Percentiles rank a stretch among this genome's conserved stretches.
These are phyloP conservation scores for Martensiomyces pterosporus DNA, from an alignment of 192 early-diverging fungal genomes.

Conservation along the genomic window DNA sequence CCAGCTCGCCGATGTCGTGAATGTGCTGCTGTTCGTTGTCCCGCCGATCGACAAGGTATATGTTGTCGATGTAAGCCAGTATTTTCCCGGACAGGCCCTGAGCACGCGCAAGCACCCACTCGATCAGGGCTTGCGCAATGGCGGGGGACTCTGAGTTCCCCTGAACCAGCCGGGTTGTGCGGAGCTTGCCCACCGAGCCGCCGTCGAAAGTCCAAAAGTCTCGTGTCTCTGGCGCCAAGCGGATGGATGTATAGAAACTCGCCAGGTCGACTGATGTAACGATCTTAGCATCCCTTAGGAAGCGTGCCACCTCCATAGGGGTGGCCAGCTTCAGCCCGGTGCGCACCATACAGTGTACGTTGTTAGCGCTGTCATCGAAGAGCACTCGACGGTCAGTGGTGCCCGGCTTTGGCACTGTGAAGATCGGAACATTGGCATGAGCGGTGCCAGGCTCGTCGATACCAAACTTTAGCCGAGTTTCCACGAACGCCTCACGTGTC, in stretches of 20 bases:
- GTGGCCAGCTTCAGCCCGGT: background rate
- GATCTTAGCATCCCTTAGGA: slow-evolving; percentile 5
- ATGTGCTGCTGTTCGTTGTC: slow-evolving; percentile 9
- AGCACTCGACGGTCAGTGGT: too few relatives aligned
- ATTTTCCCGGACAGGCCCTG: background rate
- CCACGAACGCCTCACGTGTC: too few relatives aligned
- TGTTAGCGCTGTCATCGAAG: slow-evolving; percentile 1
- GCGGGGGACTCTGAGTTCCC: too few relatives aligned
- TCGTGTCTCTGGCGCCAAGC: background rate
- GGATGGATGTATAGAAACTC: slow-evolving; percentile 5
- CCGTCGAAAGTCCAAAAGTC: slow-evolving; percentile 10
- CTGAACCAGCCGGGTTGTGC: slow-evolving; percentile 1
- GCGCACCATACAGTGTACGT: background rate
- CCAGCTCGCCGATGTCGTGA: slow-evolving; percentile 3
- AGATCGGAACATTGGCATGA: slow-evolving; percentile 8
- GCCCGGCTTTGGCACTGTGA: slow-evolving; percentile 12
- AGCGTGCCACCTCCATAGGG: too few relatives aligned
- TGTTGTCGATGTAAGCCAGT: slow-evolving; percentile 22
- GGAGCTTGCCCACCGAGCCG: background rate
- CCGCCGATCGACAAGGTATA: slow-evolving; percentile 14
- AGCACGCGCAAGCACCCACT: too few relatives aligned
- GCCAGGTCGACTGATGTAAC: slow-evolving; percentile 7
- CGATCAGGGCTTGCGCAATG: slow-evolving; percentile 10
- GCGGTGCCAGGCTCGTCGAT: slow-evolving; percentile 14
- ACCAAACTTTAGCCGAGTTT: slow-evolving; percentile 4